Percentiles rank a stretch among this genome's conserved stretches.
Conservation (phyloP, 2,329 filamentous ascomycete genomes). For the Tolypocladium sp. region DNA sequence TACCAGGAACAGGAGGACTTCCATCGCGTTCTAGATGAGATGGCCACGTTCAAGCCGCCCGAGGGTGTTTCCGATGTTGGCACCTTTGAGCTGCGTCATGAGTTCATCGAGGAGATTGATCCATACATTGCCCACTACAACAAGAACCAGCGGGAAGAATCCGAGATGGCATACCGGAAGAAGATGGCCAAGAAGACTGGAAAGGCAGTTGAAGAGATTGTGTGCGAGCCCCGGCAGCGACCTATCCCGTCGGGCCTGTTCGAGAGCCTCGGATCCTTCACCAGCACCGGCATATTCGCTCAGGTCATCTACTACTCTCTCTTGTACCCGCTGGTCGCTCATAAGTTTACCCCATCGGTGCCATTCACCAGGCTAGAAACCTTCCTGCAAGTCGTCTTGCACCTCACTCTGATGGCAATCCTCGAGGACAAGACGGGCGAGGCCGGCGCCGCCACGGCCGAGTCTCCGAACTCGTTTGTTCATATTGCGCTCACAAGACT, state of each 20-base stretch:
- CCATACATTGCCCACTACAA: constrained; percentile 95
- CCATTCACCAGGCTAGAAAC: constrained; percentile 79
- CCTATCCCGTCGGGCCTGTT: constrained; percentile 73
- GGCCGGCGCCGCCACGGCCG: constrained; percentile 32
- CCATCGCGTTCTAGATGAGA: constrained; percentile 71
- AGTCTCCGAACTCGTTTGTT: constrained; percentile 57
- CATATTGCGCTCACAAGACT: constrained; percentile 57
- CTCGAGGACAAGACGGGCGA: constrained; percentile 66
- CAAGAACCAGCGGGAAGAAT: constrained; percentile 94
- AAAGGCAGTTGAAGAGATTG: constrained; percentile 70
- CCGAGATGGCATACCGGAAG: constrained; percentile 79
- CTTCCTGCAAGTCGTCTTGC: constrained; percentile 84
- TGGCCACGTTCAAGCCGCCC: constrained; percentile 81
- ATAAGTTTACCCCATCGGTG: constrained; percentile 61
- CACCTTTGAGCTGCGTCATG: constrained; percentile 82
- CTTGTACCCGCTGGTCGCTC: constrained; percentile 65
- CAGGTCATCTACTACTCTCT: constrained; percentile 86
- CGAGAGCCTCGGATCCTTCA: constrained; percentile 67
- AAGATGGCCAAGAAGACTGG: constrained; percentile 83
- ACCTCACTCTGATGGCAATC: constrained; percentile 77
- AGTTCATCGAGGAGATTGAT: constrained; percentile 82
- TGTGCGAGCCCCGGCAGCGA: constrained; percentile 80
- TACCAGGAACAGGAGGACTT: constrained; percentile 86
- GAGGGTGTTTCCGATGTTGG: constrained; percentile 90
- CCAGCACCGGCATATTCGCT: constrained; percentile 73